phyloP scores from a whole-genome alignment of 2,329 filamentous ascomycete species.

The Ambrosiella xylebori region DNA sequence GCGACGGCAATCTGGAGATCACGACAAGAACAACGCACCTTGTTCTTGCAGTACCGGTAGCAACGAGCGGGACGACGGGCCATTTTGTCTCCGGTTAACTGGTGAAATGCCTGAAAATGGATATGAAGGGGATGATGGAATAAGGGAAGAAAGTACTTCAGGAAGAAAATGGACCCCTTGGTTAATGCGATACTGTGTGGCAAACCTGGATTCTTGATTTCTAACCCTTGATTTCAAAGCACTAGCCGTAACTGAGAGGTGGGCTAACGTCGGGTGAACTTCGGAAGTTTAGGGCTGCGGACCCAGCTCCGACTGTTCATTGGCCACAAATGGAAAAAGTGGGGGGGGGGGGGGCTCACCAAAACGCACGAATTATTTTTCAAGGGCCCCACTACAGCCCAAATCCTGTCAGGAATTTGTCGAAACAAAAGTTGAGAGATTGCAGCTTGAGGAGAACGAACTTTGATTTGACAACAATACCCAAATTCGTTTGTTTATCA shows the following conservation, averaged over 20 bases:
- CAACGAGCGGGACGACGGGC: constrained; percentile 97
- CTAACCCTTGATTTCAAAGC: constrained; percentile 38
- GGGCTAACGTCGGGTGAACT: constrained; percentile 16
- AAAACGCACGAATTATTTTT: constrained; percentile 3
- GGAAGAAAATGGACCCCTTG: constrained; percentile 11
- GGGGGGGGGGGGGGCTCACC: constrained; percentile 4
- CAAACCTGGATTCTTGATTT: constrained; percentile 17
- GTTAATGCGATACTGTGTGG: constrained; percentile 12
- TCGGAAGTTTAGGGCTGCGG: constrained; percentile 25
- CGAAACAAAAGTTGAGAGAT: background rate
- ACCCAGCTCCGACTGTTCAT: constrained; percentile 14
- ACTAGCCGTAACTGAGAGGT: constrained; percentile 15
- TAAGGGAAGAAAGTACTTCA: constrained; percentile 16
- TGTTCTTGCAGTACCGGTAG: constrained; percentile 99
- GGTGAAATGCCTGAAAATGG: constrained; percentile 14
- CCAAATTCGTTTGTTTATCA: constrained; percentile 15
- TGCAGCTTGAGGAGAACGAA: background rate
- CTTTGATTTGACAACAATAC: constrained; percentile 19
- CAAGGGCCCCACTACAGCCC: constrained; percentile 6
- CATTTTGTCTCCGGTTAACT: constrained; percentile 56
- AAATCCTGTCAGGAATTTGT: constrained; percentile 1
- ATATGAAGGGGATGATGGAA: constrained; percentile 21
- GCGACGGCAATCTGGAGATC: constrained; percentile 1
- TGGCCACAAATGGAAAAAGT: constrained; percentile 16
- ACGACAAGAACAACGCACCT: constrained; percentile 45